Base-by-base conservation (phyloP, 441 rosid species). In the Metrosideros polymorpha region DNA sequence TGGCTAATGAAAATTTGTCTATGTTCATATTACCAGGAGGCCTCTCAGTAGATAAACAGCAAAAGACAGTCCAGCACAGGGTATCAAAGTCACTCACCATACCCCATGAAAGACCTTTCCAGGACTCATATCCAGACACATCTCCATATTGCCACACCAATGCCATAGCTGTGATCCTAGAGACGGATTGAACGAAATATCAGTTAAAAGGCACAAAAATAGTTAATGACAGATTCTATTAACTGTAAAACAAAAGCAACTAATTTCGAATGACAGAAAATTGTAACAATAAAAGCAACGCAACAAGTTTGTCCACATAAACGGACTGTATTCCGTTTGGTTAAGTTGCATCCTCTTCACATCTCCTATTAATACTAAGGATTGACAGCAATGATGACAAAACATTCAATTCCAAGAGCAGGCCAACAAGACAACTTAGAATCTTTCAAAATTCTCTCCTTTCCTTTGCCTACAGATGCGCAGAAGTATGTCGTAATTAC, bases 31-130 rank as follows among this genome's bases (percentile, higher is more conserved):
- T 18, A 35, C 15, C 42, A 53, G 39, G 15, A 39, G 12, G 49
- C 42, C 35, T 83, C 39, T 71, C 79, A 71, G 79, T 71, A 39
- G 47, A 32, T 15, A 53, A 18, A 55, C 84, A 12, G 1, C 59
- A 53, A 51, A 32, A 30, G 59, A 42, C 29, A 32, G 42, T 19
- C 59, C 39, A 42, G 2, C 61, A 55, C 55, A 53, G 49, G 55
- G 27, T 55, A 32, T 83, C 17, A 30, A 53, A 52, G 59, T 22
- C 79, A 39, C 96, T 92, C 89, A 96, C 98, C 97, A 97, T 96
- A 75, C 98, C 99, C 98, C 98, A 95, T 35, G 96, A 92, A 82
- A 97, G 98, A 88, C 98, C 98, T 91, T 97, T 96, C 98, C 98
- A 94, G 49, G 98, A 91, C 89, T 95, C 95, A 85, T 92, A 90